Evolutionary conservation across 805 yeast species (phyloP).

Genomic region (Lipomyces kockii): DNA sequence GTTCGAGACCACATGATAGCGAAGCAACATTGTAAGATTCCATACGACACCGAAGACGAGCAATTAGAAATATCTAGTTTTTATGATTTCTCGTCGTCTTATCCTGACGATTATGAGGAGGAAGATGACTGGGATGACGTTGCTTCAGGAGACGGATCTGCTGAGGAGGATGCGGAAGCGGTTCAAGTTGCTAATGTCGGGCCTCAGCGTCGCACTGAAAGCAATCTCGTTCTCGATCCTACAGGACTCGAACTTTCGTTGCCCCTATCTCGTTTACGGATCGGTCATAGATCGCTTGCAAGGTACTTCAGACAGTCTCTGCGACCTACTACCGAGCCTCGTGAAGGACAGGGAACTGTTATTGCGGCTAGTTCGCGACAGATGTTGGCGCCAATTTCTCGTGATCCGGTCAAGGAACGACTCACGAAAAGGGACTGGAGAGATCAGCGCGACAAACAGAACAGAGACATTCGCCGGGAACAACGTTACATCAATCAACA

Average conservation of each 20-base stretch:
- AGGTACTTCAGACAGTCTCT: conserved; percentile 72
- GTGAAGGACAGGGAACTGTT: conserved; percentile 74
- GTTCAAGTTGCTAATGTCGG: conserved; percentile 5
- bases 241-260: conserved; percentile 69
- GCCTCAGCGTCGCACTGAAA: conserved; percentile 25
- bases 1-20: conserved; percentile 85
- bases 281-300: conserved; percentile 80
- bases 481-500: conserved; percentile 78
- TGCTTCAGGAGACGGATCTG: conserved; percentile 47
- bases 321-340: conserved; percentile 54
- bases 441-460: conserved; percentile 57
- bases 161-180: conserved; percentile 42
- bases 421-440: conserved; percentile 63
- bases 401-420: conserved; percentile 48
- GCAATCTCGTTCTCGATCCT: conserved; percentile 53
- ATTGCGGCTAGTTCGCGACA: conserved; percentile 56
- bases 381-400: conserved; percentile 24
- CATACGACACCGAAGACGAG: conserved; percentile 83
- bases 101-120: conserved; percentile 47
- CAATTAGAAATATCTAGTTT: conserved; percentile 74
- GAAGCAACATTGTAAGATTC: conserved; percentile 86
- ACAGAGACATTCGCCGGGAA: conserved; percentile 53
- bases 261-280: conserved; percentile 70
- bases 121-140: conserved; percentile 49
- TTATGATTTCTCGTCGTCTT: conserved; percentile 80